Evolutionary conservation across 768 basidiomycete species (phyloP).

Genomic region (Suillus subaureus): DNA sequence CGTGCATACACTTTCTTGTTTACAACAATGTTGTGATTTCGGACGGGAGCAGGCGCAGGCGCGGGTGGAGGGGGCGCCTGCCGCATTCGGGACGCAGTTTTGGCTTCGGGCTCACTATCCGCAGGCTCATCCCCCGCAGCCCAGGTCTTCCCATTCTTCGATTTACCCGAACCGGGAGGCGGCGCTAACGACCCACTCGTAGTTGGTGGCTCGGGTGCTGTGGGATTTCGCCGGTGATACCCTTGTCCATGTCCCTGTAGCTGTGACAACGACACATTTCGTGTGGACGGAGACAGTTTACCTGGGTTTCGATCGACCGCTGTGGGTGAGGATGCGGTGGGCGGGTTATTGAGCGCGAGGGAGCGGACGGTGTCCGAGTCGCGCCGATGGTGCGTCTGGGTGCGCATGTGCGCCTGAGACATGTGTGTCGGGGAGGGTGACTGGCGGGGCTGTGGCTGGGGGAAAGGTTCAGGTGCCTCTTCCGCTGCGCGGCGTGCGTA

Average conservation of each 20-base stretch:
- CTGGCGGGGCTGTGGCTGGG: constrained; percentile 41
- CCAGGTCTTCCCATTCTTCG: constrained; percentile 46
- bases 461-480: constrained; percentile 15
- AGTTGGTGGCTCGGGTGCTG: constrained; percentile 62
- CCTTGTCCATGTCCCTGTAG: constrained; percentile 29
- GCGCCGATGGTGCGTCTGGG: constrained; percentile 59
- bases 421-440: constrained; percentile 56
- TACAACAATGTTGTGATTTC: constrained; percentile 42
- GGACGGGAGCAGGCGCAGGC: constrained; percentile 31
- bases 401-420: constrained; percentile 32
- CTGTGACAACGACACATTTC: constrained; percentile 20
- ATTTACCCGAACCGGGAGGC: constrained; percentile 18
- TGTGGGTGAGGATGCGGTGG: constrained; percentile 56
- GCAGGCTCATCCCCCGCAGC: constrained; percentile 45
- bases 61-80: constrained; percentile 37
- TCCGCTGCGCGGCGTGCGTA: constrained; percentile 23
- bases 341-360: constrained; percentile 35
- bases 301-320: constrained; percentile 44
- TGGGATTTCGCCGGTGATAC: constrained; percentile 70
- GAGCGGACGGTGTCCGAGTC: constrained; percentile 79
- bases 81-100: constrained; percentile 28
- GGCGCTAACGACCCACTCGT: constrained; percentile 35
- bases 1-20: constrained; percentile 85
- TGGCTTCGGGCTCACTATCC: constrained; percentile 38
- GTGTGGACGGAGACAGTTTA: constrained; percentile 34